Percentiles rank a stretch among this genome's conserved stretches.
These are phyloP conservation scores for Metschnikowia gelsemii DNA, from an alignment of 805 yeast genomes.

Conservation along the genomic window DNA sequence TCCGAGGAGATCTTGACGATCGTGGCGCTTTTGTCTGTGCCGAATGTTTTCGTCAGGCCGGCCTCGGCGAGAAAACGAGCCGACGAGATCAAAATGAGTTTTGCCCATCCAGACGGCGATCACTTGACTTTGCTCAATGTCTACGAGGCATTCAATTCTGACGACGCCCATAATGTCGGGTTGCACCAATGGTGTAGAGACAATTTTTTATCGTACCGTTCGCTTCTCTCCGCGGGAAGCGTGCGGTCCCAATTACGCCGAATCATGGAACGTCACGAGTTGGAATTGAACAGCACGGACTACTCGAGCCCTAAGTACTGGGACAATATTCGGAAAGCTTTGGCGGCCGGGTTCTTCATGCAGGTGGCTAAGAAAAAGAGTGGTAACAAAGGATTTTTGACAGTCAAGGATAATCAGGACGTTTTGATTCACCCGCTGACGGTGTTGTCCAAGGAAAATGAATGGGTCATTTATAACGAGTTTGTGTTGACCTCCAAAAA, in stretches of 20 bases:
- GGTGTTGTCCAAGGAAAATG: conserved; percentile 81
- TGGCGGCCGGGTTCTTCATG: conserved; percentile 95
- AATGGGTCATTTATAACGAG: conserved; percentile 94
- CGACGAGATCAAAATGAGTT: conserved; percentile 81
- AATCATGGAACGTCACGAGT: conserved; percentile 77
- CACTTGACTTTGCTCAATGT: conserved; percentile 89
- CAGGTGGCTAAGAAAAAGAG: conserved; percentile 92
- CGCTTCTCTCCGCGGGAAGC: conserved; percentile 80
- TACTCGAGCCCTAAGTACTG: conserved; percentile 59
- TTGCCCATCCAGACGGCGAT: conserved; percentile 94
- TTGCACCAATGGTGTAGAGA: conserved; percentile 87
- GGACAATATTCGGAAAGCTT: conserved; percentile 78
- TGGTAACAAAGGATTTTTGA: conserved; percentile 74
- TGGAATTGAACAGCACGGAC: conserved; percentile 69
- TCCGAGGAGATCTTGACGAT: conserved; percentile 86
- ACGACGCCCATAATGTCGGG: conserved; percentile 67
- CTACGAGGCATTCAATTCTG: conserved; percentile 75
- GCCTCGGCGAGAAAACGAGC: conserved; percentile 83
- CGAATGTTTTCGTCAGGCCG: conserved; percentile 93
- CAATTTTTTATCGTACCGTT: conserved; percentile 78
- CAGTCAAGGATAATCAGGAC: conserved; percentile 95
- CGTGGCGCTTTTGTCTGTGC: conserved; percentile 88
- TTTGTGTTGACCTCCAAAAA: conserved; percentile 91
- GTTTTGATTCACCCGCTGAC: conserved; percentile 93
- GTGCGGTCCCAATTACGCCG: conserved; percentile 82